Base-by-base conservation (phyloP, 805 yeast genomes). In the Metschnikowia chrysomelidarum region DNA sequence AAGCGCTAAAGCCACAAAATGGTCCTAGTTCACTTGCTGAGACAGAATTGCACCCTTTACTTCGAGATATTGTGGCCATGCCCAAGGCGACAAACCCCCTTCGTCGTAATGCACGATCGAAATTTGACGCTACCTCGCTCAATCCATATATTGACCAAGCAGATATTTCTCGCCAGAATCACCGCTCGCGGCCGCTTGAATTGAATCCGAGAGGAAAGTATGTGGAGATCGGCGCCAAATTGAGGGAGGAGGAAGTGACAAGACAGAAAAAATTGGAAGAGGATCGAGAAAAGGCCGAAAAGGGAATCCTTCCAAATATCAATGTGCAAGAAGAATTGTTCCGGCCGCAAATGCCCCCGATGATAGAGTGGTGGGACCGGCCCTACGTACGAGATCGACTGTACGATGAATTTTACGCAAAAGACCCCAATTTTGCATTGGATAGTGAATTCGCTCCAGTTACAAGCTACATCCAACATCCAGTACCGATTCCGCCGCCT, bases 341-440 rank as follows among this genome's bases (percentile, higher is more conserved):
- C 50, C 57, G 62, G 34, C 62, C 63, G 0, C 54, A 51, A 0
- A 51, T 41, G 13, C 88, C 89, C 1, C 95, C 95, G 0, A 42
- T 38, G 2, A 59, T 80, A 2, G 96, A 88, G 57, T 87, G 96
- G 96, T 91, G 97, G 97, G 96, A 91, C 60, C 55, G 60, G 35
- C 76, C 76, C 2, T 74, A 76, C 30, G 46, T 83, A 2, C 56
- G 56, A 24, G 64, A 63, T 18, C 57, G 58, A 3, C 53, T 53
- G 25, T 71, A 75, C 45, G 54, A 54, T 2, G 50, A 63, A 24
- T 39, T 68, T n/a, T 50, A 57, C 4, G 62, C 60, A 8, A 42
- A 33, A 1, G 33, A 44, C 2, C 20, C 29, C 10, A 45, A 50
- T 10, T 32, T 61, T 1, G 57, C 63, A 9, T 63, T 65, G 32